Conservation (phyloP, 495 filamentous ascomycete genomes). For the Penicillium flavigenum region DNA sequence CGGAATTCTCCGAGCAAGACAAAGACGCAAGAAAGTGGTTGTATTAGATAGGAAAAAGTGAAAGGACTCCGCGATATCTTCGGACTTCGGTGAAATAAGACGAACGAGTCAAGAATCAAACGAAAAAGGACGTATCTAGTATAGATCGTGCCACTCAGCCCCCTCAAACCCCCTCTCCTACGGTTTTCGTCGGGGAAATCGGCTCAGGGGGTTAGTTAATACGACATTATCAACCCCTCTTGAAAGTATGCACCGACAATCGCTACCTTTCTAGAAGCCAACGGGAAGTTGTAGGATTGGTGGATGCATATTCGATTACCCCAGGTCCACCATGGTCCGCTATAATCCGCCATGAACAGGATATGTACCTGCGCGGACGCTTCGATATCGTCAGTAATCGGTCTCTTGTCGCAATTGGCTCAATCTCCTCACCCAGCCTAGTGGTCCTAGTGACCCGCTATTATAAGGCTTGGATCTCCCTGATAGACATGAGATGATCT, state of each 20-base stretch:
- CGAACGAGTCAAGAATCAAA: neutral
- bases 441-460: constrained; percentile 17
- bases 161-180: constrained; percentile 13
- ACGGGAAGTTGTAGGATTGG: constrained; percentile 22
- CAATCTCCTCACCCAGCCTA: constrained; percentile 1
- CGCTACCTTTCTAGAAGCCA: constrained; percentile 33
- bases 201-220: constrained; percentile 12
- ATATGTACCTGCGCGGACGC: constrained; percentile 34
- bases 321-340: constrained; percentile 25
- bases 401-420: constrained; percentile 35
- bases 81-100: neutral
- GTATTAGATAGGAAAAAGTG: neutral
- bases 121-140: neutral
- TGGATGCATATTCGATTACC: constrained; percentile 28
- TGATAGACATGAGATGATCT: constrained; percentile 25
- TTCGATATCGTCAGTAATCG: constrained; percentile 33
- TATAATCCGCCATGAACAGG: constrained; percentile 16
- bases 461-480: constrained; percentile 32
- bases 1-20: neutral
- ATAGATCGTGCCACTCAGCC: constrained; percentile 16
- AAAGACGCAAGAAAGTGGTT: neutral
- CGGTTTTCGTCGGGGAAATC: constrained; percentile 27
- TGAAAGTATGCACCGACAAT: constrained; percentile 16
- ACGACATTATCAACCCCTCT: constrained; percentile 28
- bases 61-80: neutral